Evolutionary conservation across 1,284 basidiomycete genomes (phyloP).

Genomic region (Wallemia mellicola): DNA sequence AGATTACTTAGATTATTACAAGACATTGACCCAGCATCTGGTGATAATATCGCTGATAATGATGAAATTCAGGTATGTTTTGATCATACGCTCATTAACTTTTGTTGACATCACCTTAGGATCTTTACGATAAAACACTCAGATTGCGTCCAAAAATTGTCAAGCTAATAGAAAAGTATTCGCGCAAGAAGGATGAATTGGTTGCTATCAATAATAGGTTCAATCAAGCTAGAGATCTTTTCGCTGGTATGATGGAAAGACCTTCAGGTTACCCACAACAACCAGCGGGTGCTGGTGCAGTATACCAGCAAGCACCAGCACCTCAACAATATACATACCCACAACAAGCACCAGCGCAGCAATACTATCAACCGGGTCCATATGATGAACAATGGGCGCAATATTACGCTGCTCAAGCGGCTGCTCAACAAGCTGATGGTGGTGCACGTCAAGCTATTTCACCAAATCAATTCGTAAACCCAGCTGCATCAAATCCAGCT

Average conservation of each 20-base stretch:
- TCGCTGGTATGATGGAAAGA: conserved; percentile 73
- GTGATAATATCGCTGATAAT: conserved; percentile 64
- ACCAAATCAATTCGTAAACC: no score
- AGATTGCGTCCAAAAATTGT: conserved; percentile 74
- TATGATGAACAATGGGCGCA: conserved; percentile 1
- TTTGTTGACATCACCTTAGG: conserved; percentile 19
- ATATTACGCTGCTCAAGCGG: conserved; percentile 1
- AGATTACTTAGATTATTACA: conserved; percentile 51
- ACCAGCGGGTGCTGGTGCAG: neutral
- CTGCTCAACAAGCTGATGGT: no score
- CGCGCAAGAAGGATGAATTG: conserved; percentile 62
- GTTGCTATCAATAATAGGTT: conserved; percentile 73
- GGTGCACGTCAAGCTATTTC: neutral
- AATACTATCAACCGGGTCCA: conserved; percentile 7
- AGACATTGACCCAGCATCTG: conserved; percentile 35
- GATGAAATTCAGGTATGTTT: conserved; percentile 58
- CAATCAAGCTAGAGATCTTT: conserved; percentile 46
- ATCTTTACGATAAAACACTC: conserved; percentile 70
- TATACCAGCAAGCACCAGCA: neutral
- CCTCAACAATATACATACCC: conserved; percentile 2
- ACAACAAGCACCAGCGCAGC: conserved; percentile 9
- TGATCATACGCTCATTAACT: conserved; percentile 2
- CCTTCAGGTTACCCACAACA: no score
- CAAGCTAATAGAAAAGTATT: conserved; percentile 83
- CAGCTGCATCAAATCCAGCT: no score